A percentile compares a stretch with the other conserved stretches of the same genome.
Evolutionary conservation across 2,329 filamentous ascomycete species (phyloP).

Genomic region (Plenodomus biglobosus): DNA sequence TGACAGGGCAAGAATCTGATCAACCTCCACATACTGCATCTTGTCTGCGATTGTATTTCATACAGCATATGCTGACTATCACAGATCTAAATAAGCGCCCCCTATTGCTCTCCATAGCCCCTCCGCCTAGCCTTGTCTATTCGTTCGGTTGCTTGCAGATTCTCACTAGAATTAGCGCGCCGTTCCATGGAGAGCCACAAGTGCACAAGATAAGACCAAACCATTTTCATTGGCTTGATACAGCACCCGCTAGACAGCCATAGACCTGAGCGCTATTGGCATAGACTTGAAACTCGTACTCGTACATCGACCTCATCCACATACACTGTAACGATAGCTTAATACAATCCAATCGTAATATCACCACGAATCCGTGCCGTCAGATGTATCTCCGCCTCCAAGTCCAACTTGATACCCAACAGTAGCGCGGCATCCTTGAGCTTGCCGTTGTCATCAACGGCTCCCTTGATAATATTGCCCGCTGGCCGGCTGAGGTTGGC

Average conservation of each 20-base stretch:
- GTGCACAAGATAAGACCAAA: background rate
- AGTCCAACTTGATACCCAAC: slow-evolving; percentile 64
- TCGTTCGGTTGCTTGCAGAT: background rate
- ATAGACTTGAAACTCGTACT: background rate
- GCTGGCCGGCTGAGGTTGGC: slow-evolving; percentile 45
- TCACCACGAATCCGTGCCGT: slow-evolving; percentile 63
- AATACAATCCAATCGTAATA: slow-evolving; percentile 62
- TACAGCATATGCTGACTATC: slow-evolving; percentile 11
- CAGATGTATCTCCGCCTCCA: slow-evolving; percentile 64
- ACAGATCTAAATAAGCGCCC: too few species aligned
- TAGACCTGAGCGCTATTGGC: background rate
- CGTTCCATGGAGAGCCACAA: background rate
- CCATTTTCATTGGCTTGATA: background rate
- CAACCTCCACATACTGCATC: slow-evolving; percentile 2
- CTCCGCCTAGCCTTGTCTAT: too few species aligned
- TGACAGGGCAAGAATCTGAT: slow-evolving; percentile 65
- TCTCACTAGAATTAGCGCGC: background rate
- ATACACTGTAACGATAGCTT: slow-evolving; percentile 14
- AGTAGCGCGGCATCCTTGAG: slow-evolving; percentile 61
- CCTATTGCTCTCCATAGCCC: too few species aligned
- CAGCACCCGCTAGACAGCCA: background rate
- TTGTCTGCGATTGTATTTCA: background rate
- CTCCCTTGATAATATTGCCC: slow-evolving; percentile 56
- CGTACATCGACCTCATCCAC: background rate
- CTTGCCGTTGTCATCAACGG: slow-evolving; percentile 59